phyloP scores from a whole-genome alignment of 2,329 filamentous ascomycete species.

The Leptographium flavum region DNA sequence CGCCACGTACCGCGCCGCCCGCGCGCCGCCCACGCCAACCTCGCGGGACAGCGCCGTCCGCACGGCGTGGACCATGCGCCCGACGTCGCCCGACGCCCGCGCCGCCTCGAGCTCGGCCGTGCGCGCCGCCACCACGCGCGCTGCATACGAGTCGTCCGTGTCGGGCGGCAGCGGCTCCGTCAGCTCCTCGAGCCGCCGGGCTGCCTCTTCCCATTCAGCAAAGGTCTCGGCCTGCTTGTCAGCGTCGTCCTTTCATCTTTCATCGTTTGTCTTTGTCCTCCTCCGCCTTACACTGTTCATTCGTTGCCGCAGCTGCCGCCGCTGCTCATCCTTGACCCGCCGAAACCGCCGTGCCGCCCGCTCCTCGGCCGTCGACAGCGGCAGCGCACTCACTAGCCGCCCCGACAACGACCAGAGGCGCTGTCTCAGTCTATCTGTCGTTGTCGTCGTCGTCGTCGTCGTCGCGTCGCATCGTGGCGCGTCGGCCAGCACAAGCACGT shows the following conservation, averaged over 20 bases:
- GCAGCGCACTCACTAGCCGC: neutral
- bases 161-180: conserved; percentile 53
- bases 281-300: conserved; percentile 9
- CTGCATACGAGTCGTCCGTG: conserved; percentile 49
- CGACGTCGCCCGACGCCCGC: conserved; percentile 54
- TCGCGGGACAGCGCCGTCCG: conserved; percentile 69
- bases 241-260: neutral
- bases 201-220: conserved; percentile 61
- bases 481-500: conserved; percentile 4
- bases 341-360: conserved; percentile 2
- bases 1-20: conserved; percentile 79
- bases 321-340: conserved; percentile 5
- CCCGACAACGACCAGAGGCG: conserved; percentile 3
- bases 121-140: conserved; percentile 52
- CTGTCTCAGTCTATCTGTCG: neutral
- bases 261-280: too few species aligned
- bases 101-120: conserved; percentile 63
- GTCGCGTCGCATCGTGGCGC: too few species aligned
- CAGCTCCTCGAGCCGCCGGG: conserved; percentile 61
- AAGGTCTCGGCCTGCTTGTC: conserved; percentile 46
- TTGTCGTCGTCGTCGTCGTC: neutral
- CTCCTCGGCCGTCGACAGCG: neutral
- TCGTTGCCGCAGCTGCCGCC: conserved; percentile 6
- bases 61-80: conserved; percentile 65
- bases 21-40: conserved; percentile 58